These are phyloP conservation scores for Ophiostoma sp. DNA, from an alignment of 2,329 filamentous ascomycete genomes.

Conservation along the genomic window DNA sequence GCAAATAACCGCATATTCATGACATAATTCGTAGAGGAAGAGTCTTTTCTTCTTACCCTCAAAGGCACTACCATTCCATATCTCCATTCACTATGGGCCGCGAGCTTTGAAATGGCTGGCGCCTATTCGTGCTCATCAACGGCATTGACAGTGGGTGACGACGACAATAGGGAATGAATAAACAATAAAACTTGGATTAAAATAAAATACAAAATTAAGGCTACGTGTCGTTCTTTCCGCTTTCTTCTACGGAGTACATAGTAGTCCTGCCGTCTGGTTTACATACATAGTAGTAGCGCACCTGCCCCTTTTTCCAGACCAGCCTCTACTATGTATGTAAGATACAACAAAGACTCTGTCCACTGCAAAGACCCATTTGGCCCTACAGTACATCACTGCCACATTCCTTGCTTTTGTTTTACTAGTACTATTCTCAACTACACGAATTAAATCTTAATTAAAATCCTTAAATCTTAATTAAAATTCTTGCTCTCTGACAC, in stretches of 20 bases:
- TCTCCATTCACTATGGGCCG: constrained; percentile 4
- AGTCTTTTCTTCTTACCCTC: background rate
- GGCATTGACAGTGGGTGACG: background rate
- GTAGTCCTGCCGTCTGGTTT: background rate
- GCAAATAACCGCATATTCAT: background rate
- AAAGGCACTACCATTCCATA: background rate
- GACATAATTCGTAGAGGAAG: background rate
- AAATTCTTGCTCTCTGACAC: background rate
- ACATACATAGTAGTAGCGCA: background rate
- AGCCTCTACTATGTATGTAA: too few relatives aligned
- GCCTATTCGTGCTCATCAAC: background rate
- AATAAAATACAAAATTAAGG: background rate
- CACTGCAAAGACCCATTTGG: background rate
- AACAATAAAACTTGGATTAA: background rate
- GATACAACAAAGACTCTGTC: too few relatives aligned
- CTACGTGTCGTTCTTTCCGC: constrained; percentile 22
- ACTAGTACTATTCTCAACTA: background rate
- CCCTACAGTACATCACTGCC: background rate
- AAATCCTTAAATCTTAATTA: background rate
- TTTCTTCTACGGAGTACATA: background rate
- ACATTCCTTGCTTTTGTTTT: background rate
- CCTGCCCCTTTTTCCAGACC: constrained; percentile 5
- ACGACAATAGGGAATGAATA: background rate
- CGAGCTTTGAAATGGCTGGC: constrained; percentile 3
- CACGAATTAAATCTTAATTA: background rate